Conservation (phyloP, 495 filamentous ascomycete genomes). For the Daldinia caldariorum region DNA sequence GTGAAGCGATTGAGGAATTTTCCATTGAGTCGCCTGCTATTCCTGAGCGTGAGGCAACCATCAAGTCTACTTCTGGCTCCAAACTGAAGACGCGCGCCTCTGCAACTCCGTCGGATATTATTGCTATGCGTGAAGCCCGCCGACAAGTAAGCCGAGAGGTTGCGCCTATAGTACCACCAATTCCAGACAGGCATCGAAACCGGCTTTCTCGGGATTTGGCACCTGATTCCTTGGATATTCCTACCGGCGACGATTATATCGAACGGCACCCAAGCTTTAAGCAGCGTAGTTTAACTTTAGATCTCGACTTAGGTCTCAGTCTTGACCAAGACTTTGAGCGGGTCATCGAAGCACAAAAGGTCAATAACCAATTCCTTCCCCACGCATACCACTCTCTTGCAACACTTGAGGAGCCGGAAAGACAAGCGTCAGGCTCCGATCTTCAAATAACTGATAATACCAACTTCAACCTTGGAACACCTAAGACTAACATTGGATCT, state of each 20-base stretch:
- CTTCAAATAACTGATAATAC: slow-evolving; percentile 10
- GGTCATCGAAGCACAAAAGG: slow-evolving; percentile 98
- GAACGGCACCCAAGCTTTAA: slow-evolving; percentile 66
- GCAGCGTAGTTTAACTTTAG: slow-evolving; percentile 69
- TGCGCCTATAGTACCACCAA: slow-evolving; percentile 65
- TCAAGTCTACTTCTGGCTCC: slow-evolving; percentile 83
- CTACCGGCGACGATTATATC: slow-evolving; percentile 52
- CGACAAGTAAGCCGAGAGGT: slow-evolving; percentile 80
- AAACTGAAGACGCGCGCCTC: slow-evolving; percentile 92
- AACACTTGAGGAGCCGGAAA: slow-evolving; percentile 23
- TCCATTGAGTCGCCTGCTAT: slow-evolving; percentile 67
- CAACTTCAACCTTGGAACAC: slow-evolving; percentile 3
- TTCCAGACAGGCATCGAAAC: slow-evolving; percentile 67
- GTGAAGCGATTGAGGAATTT: slow-evolving; percentile 44
- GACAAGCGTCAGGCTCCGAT: slow-evolving; percentile 37
- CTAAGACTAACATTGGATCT: slow-evolving; percentile 66
- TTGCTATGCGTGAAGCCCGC: slow-evolving; percentile 86
- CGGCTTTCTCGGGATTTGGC: slow-evolving; percentile 59
- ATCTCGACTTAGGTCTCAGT: slow-evolving; percentile 84
- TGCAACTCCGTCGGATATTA: slow-evolving; percentile 82
- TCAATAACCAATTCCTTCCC: slow-evolving; percentile 68
- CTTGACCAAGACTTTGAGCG: slow-evolving; percentile 93
- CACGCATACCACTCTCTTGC: slow-evolving; percentile 13
- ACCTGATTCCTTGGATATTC: slow-evolving; percentile 42
- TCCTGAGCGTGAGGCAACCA: slow-evolving; percentile 87